Base-by-base conservation (phyloP, 331 rosid species). In the Quercus lobata region DNA sequence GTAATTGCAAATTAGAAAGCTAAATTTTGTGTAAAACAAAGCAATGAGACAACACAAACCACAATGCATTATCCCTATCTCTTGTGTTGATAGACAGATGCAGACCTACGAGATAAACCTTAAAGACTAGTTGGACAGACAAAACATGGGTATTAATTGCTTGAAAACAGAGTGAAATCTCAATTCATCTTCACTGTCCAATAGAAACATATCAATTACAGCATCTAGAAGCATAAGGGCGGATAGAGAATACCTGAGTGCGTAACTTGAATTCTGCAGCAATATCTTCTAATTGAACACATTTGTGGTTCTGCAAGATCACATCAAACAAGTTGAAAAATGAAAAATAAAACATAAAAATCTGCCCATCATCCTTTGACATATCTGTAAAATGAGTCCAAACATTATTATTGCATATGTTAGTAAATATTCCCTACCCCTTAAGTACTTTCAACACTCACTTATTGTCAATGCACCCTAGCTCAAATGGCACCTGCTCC, bases 251-350 rank as follows among this genome's bases (percentile, higher is more conserved):
- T 91, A 96, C 99, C 97, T 96, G 99, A 29, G 99, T 96, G 60
- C 97, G 87, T 55, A 96, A 80, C 74, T 86, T 91, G 75, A 90
- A 93, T 80, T 96, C 99, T 62, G 97, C 97, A 82, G 99, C 98
- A 82, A 96, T 93, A 78, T 96, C 98, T 87, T 96, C 99, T 74
- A 96, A 87, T 69, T 92, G 97, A 79, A 96, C 90, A 80, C 98
- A 96, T 87, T 96, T 96, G 53, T 91, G 91, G 78, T 83, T 90
- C 99, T 96, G 97, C 84, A 83, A 71, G 65, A 73, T 76, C 69
- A 79, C 29, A 77, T 41, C 11, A 34, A 68, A 68, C 27, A 19
- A 35, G 3, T 68, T 35, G 24, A n/a, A 68, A 68, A 35, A 49
- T 4, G 12, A 14, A 7, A 5, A 32, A 7, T 1, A 15, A 7